These are phyloP conservation scores for Leccinum griseonigrum DNA, from an alignment of 1,284 basidiomycete species.

Conservation along the genomic window DNA sequence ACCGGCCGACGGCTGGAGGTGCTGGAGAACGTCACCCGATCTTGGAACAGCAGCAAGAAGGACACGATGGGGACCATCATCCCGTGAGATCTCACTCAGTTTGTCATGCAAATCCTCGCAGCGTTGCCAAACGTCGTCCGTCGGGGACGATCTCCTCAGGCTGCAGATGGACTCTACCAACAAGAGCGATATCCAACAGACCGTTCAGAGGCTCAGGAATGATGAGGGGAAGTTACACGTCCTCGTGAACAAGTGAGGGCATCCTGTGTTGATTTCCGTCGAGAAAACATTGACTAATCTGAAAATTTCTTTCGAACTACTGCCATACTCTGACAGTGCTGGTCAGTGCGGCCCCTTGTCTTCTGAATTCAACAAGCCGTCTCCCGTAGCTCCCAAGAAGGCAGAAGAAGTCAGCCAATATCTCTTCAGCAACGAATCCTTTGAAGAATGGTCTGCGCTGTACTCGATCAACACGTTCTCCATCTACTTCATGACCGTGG, in stretches of 20 bases:
- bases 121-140: background rate
- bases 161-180: slow-evolving; percentile 68
- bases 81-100: slow-evolving; percentile 44
- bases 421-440: slow-evolving; percentile 65
- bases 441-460: slow-evolving; percentile 58
- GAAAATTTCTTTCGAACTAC: no score
- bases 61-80: slow-evolving; percentile 46
- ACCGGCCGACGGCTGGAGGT: slow-evolving; percentile 64
- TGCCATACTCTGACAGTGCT: slow-evolving; percentile 50
- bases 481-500: slow-evolving; percentile 70
- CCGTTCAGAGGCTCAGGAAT: slow-evolving; percentile 42
- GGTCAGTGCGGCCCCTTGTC: slow-evolving; percentile 67
- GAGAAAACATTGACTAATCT: background rate
- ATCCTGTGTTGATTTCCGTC: background rate
- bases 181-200: slow-evolving; percentile 61
- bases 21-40: slow-evolving; percentile 51
- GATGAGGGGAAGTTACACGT: slow-evolving; percentile 71
- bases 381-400: slow-evolving; percentile 55
- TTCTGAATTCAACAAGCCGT: slow-evolving; percentile 53
- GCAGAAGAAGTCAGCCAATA: slow-evolving; percentile 61
- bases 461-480: slow-evolving; percentile 70
- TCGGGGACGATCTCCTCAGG: slow-evolving; percentile 35
- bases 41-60: slow-evolving; percentile 42
- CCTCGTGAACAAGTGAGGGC: slow-evolving; percentile 73
- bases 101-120: background rate